Base-by-base conservation (phyloP, 192 early-diverging fungal genomes). In the Coemansia sp. region DNA sequence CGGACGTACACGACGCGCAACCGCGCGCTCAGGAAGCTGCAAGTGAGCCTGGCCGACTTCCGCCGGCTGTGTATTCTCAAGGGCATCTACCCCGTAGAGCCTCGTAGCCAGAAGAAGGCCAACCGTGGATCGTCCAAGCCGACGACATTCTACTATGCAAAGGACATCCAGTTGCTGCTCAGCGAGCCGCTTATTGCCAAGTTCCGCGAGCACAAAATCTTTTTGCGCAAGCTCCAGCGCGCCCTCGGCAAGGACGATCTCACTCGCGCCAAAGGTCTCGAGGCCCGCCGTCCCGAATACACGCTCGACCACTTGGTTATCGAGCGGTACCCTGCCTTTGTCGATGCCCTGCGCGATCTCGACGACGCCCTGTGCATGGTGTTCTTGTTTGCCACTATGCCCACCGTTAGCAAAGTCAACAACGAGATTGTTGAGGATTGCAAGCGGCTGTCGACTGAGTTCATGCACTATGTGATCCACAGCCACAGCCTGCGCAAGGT, bases 351-450 rank as follows among this genome's bases (percentile, higher is more conserved):
- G 44, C 87, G 93, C 50, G 98, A 99, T 73, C 79, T 99, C 34
- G 95, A 98, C 84, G 98, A 99, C 76, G 96, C 95, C n/a, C 85
- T 99, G 40, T 97, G 93, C 67, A 95, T 99, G 94, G 78, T 97
- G 65, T 93, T 92, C 62, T 72, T 98, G 75, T 98, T 99, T 71
- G 87, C 95, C 34, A 93, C 89, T 37, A 92, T 99, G 82, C 96
- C 96, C 27, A 77, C 87, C 11, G 86, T 86, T 16, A 77, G 85
- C 41, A 80, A 82, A 49, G 82, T 94, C 69, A 83, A 84, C 24
- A 74, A 76, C 27, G 79, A 90, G 66, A 73, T 78, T 6, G 78
- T 93, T 1, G 85, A 88, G 65, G 87, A 89, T 56, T 96, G 94
- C 81, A 92, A 90, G 67, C 85, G 89, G 7, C 74, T 98, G 67